These are phyloP conservation scores for Artemisia argyi DNA, from an alignment of 129 eudicot genomes.

Conservation along the genomic window DNA sequence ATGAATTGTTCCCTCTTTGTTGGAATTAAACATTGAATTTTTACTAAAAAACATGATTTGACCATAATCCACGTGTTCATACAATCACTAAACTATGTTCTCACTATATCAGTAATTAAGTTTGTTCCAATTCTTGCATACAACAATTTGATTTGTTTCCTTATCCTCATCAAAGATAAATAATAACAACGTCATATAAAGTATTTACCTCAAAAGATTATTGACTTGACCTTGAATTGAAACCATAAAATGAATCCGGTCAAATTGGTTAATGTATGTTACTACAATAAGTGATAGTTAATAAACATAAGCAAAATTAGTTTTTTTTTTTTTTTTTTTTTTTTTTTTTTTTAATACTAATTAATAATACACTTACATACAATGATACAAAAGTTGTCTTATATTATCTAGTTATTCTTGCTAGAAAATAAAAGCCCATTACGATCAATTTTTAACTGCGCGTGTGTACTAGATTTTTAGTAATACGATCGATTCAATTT, in stretches of 20 bases:
- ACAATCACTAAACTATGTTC: not conserved
- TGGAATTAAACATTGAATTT: constrained; percentile 13
- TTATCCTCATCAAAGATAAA: not conserved
- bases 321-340: too few relatives aligned
- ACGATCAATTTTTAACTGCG: too few relatives aligned
- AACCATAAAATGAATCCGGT: not conserved
- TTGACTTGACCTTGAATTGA: not conserved
- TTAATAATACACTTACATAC: too few relatives aligned
- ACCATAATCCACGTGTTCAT: constrained; percentile 11
- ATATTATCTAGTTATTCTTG: too few relatives aligned
- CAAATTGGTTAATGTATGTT: too few relatives aligned
- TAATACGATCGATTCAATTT: too few relatives aligned
- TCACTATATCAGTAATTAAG: not conserved
- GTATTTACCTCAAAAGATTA: not conserved
- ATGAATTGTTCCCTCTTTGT: constrained; percentile 2
- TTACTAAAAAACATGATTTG: constrained; percentile 15
- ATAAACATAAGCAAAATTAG: too few relatives aligned
- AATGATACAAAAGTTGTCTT: too few relatives aligned
- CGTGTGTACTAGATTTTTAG: too few relatives aligned
- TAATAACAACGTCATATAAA: not conserved
- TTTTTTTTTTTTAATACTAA: too few relatives aligned
- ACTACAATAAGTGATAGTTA: too few relatives aligned
- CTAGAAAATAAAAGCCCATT: too few relatives aligned
- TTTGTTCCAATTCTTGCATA: not conserved
- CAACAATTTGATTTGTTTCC: not conserved